These are phyloP conservation scores for Trapa incisa DNA, from an alignment of 345 rosid genomes.

Conservation along the genomic window DNA sequence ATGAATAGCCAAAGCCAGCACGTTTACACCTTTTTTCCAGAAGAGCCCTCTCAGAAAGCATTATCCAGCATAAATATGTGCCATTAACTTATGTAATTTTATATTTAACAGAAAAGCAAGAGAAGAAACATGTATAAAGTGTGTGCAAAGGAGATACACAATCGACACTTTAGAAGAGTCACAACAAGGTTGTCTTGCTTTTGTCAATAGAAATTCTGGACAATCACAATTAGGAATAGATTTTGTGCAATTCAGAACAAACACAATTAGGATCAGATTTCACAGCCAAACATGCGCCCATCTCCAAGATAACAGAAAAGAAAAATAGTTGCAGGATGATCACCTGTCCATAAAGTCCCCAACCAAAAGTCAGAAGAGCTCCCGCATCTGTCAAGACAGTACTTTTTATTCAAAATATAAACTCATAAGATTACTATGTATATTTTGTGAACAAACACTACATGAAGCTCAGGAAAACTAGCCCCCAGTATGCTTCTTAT, in stretches of 20 bases:
- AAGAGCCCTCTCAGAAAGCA: too few relatives aligned
- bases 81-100: too few relatives aligned
- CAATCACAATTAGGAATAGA: not conserved
- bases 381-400: slow-evolving; percentile 61
- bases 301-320: not conserved
- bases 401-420: not conserved
- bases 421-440: too few relatives aligned
- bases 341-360: slow-evolving; percentile 99
- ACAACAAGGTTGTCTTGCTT: not conserved
- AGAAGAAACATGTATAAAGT: not conserved
- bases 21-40: too few relatives aligned
- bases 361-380: slow-evolving; percentile 84
- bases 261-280: not conserved
- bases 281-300: not conserved
- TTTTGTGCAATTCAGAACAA: not conserved
- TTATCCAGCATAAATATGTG: too few relatives aligned
- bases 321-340: slow-evolving; percentile 5
- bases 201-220: not conserved
- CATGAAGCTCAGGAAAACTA: too few relatives aligned
- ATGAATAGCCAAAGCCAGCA: too few relatives aligned
- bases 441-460: too few relatives aligned
- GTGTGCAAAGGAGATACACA: not conserved
- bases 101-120: not conserved
- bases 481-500: too few relatives aligned
- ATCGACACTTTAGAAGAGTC: not conserved